A percentile compares a stretch with the other conserved stretches of the same genome.
phyloP scores from a whole-genome alignment of 345 rosid genomes.

The Toxicodendron radicans region DNA sequence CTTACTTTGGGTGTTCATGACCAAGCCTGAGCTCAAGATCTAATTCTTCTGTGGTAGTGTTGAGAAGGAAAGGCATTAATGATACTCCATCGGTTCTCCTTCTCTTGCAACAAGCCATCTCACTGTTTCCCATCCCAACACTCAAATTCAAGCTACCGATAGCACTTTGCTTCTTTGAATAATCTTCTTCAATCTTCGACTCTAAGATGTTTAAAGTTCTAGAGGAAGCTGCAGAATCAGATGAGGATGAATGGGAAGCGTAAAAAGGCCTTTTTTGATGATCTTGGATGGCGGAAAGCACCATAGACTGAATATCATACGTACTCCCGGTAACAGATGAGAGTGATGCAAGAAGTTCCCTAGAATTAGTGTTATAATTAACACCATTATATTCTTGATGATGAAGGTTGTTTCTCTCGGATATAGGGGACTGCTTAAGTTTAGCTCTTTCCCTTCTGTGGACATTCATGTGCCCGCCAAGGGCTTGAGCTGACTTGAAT shows the following conservation, averaged over 20 bases:
- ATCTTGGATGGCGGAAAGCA: not conserved
- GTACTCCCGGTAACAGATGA: not conserved
- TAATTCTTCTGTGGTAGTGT: not conserved
- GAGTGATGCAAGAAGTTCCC: not conserved
- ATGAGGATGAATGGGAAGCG: not conserved
- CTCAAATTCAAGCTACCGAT: not conserved
- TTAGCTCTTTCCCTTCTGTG: slow-evolving; percentile 53
- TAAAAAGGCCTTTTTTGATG: not conserved
- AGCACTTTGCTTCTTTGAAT: not conserved
- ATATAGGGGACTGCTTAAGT: slow-evolving; percentile 25
- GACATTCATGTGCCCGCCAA: slow-evolving; percentile 59
- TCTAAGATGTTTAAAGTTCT: not conserved
- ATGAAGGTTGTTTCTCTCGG: not conserved
- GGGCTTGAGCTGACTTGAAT: slow-evolving; percentile 56
- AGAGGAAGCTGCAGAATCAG: not conserved
- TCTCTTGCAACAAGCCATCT: not conserved
- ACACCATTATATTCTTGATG: not conserved
- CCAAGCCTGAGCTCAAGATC: slow-evolving; percentile 3
- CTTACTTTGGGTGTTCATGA: too few relatives aligned
- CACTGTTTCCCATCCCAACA: not conserved
- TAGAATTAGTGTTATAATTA: not conserved
- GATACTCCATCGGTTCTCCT: not conserved
- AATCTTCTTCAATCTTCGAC: not conserved
- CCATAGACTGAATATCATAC: not conserved
- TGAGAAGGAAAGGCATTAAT: not conserved